phyloP scores from a whole-genome alignment of 306 rosid genomes.

The Astragalus glycyphyllos region DNA sequence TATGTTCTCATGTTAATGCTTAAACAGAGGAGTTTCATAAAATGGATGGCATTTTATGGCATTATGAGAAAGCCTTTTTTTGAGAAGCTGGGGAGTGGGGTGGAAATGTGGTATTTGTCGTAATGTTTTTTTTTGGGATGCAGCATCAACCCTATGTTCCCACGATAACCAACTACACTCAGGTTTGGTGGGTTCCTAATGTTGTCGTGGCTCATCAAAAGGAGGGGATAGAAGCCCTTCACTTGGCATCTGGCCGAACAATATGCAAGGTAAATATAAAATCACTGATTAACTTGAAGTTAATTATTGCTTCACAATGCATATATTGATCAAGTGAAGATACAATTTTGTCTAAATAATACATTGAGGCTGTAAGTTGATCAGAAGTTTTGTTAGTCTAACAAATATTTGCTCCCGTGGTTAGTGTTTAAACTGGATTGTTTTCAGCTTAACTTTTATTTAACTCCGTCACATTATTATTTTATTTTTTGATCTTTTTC shows the following conservation, averaged over 20 bases:
- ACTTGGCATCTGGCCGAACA: conserved; percentile 95
- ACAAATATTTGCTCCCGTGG: conserved; percentile 24
- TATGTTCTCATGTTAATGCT: conserved; percentile 25
- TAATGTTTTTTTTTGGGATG: conserved; percentile 47
- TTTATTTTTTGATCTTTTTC: conserved; percentile 12
- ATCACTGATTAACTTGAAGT: conserved; percentile 16
- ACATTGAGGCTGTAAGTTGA: neutral
- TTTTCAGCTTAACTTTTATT: conserved; percentile 22
- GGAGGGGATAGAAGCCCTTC: conserved; percentile 96
- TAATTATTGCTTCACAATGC: conserved; percentile 33
- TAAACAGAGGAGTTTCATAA: conserved; percentile 7
- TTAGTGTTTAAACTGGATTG: conserved; percentile 12
- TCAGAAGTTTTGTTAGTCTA: conserved; percentile 18
- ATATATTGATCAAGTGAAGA: conserved; percentile 38
- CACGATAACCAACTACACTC: conserved; percentile 96
- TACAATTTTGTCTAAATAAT: conserved; percentile 10
- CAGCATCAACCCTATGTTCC: conserved; percentile 87
- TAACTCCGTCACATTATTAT: conserved; percentile 25
- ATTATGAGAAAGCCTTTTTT: conserved; percentile 20
- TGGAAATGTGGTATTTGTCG: conserved; percentile 7
- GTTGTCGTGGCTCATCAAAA: conserved; percentile 95
- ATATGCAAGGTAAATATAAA: conserved; percentile 75
- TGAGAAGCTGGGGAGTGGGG: neutral
- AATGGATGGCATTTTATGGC: conserved; percentile 23
- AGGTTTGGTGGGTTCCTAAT: conserved; percentile 99